Evolutionary conservation across 495 filamentous ascomycete species (phyloP).

Genomic region (Aspergillus kassunensis): DNA sequence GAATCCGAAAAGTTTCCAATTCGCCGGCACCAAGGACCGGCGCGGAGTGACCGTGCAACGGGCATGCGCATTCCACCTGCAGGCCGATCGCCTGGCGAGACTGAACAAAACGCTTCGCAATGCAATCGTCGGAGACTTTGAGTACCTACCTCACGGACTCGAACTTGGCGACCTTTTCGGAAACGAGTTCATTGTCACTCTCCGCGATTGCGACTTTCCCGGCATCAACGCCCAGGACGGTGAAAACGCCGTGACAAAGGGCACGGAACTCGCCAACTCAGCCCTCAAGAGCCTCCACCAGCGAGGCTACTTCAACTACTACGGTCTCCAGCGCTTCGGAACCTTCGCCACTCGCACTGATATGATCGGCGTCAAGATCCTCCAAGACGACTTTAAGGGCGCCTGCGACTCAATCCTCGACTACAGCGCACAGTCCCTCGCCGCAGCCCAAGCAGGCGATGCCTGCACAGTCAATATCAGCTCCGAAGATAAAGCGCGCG

Average conservation of each 20-base stretch:
- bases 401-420: slow-evolving; percentile 71
- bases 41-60: slow-evolving; percentile 85
- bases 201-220: slow-evolving; percentile 73
- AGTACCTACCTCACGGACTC: slow-evolving; percentile 63
- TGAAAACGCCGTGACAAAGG: slow-evolving; percentile 34
- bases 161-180: slow-evolving; percentile 78
- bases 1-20: slow-evolving; percentile 66
- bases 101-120: slow-evolving; percentile 60
- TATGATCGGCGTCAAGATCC: slow-evolving; percentile 73
- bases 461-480: slow-evolving; percentile 42
- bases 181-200: slow-evolving; percentile 88
- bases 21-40: slow-evolving; percentile 92
- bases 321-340: slow-evolving; percentile 90
- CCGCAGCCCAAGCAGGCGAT: slow-evolving; percentile 38
- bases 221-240: slow-evolving; percentile 39
- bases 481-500: slow-evolving; percentile 71
- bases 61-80: slow-evolving; percentile 65
- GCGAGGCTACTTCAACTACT: slow-evolving; percentile 93
- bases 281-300: slow-evolving; percentile 52
- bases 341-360: slow-evolving; percentile 79
- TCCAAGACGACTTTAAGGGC: slow-evolving; percentile 73
- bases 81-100: slow-evolving; percentile 56
- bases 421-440: slow-evolving; percentile 54
- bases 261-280: slow-evolving; percentile 51
- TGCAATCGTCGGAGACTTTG: slow-evolving; percentile 70